Percentiles rank a stretch among this genome's conserved stretches.
These are phyloP conservation scores for Teratosphaeria gauchensis DNA, from an alignment of 2,329 filamentous ascomycete genomes.

Conservation along the genomic window DNA sequence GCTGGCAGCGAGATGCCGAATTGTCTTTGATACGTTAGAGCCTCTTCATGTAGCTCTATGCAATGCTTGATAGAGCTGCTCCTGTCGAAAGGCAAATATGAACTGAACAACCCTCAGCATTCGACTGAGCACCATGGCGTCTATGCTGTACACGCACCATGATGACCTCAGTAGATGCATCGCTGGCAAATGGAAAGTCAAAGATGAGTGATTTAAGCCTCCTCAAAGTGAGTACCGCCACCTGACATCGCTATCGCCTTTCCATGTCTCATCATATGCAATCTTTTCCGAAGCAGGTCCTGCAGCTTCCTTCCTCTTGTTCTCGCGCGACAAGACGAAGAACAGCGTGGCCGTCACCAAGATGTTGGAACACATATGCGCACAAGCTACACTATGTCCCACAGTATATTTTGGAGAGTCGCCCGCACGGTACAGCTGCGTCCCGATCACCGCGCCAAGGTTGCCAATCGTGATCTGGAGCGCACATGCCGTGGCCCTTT, in stretches of 20 bases:
- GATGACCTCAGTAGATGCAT: no score
- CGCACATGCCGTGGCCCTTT: slow-evolving; percentile 44
- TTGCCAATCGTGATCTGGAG: slow-evolving; percentile 46
- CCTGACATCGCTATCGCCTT: slow-evolving; percentile 53
- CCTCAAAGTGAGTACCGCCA: slow-evolving; percentile 46
- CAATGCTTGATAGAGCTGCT: no score
- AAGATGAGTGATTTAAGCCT: no score
- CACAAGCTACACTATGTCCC: slow-evolving; percentile 47
- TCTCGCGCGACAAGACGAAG: slow-evolving; percentile 48
- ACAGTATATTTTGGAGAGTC: slow-evolving; percentile 42
- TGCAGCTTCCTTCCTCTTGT: slow-evolving; percentile 41
- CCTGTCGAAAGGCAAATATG: no score
- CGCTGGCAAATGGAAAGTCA: no score
- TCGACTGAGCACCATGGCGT: no score
- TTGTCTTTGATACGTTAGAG: no score
- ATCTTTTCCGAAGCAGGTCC: slow-evolving; percentile 27
- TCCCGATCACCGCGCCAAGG: slow-evolving; percentile 40
- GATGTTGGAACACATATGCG: slow-evolving; percentile 52
- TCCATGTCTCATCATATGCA: slow-evolving; percentile 31
- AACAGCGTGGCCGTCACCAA: slow-evolving; percentile 46
- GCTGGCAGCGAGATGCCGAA: not conserved
- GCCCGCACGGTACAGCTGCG: slow-evolving; percentile 41
- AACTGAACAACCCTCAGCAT: no score
- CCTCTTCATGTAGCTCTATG: no score
- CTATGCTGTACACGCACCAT: no score